Base-by-base conservation (phyloP, 148 eudicot genomes). In the Drosera capensis region DNA sequence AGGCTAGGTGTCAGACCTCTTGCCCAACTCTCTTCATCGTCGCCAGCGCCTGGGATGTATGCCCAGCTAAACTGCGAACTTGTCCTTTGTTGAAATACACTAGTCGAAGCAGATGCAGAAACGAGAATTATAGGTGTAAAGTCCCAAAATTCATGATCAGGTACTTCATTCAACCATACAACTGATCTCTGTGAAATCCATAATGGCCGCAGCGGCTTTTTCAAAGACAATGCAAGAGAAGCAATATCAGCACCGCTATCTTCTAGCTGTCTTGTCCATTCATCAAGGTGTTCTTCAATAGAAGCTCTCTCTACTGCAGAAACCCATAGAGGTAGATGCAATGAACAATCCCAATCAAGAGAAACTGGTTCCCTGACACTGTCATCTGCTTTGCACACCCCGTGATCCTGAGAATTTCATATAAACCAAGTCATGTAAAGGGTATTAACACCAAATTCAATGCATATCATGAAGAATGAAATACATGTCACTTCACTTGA, bases 1-100 rank as follows among this genome's bases (percentile, higher is more conserved):
- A 90, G 82, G 25, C 24, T 36, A 2, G 95, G 95, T 4, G 82
- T 66, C 55, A 90, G 67, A 19, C 95, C 95, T 56, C 95, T 71
- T 19, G 97, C 70, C 97, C 97, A 90, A 54, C 93, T 90, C 60
- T 90, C 97, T 63, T 90, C 97, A 48, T 90, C 97, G 56, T 90
- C 97, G 56, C 97, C 97, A 40, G 97, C 97, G 35, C 97, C 97
- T 28, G 97, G 58, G 31, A 90, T 90, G 60, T 90, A 90, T 43
- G 64, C 84, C 92, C 93, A 90, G 52, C 97, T 90, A 54, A 80
- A 84, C 61, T 90, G 80, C 12, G 95, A 78, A 47, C 78, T 84
- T 28, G 71, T 76, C 23, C 72, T 68, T 34, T 75, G 73, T 45
- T 61, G 86, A 62, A 52, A 45, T 51, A 51, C 52, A 13, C 71